phyloP scores from a whole-genome alignment of 805 yeast genomes.

The Starmerella bacillaris region DNA sequence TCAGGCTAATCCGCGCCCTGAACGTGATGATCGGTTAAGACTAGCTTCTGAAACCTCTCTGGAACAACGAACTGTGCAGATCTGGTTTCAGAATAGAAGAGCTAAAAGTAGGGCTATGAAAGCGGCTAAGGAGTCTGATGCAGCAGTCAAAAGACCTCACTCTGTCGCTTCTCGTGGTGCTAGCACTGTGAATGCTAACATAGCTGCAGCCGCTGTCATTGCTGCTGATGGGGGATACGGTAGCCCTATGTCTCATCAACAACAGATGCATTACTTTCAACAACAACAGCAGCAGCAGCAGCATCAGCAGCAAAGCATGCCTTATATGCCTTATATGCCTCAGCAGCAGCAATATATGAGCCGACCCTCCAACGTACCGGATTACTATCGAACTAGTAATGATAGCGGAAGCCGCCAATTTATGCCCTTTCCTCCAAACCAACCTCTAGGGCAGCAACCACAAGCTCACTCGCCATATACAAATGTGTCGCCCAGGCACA shows the following conservation, averaged over 20 bases:
- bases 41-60: constrained; percentile 55
- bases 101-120: constrained; percentile 20
- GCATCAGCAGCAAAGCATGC: constrained; percentile 8
- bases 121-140: not conserved
- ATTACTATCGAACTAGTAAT: too few relatives aligned
- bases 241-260: not conserved
- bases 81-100: constrained; percentile 87
- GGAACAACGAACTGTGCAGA: constrained; percentile 71
- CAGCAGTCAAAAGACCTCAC: not conserved
- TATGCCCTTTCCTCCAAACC: too few relatives aligned
- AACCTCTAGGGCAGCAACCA: too few relatives aligned
- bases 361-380: too few relatives aligned
- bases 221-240: constrained; percentile 8
- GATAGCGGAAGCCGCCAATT: too few relatives aligned
- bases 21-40: constrained; percentile 47
- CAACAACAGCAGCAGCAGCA: constrained; percentile 3
- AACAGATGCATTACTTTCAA: constrained; percentile 2
- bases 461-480: too few relatives aligned
- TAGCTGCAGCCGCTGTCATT: constrained; percentile 10
- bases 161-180: too few relatives aligned
- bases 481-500: too few relatives aligned
- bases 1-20: constrained; percentile 57
- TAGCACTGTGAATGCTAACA: not conserved
- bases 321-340: not conserved
- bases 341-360: constrained; percentile 2